Percentiles rank a stretch among this genome's conserved stretches.
phyloP scores from a whole-genome alignment of 2,329 filamentous ascomycete genomes.

The Xylariomycetidae sp. region DNA sequence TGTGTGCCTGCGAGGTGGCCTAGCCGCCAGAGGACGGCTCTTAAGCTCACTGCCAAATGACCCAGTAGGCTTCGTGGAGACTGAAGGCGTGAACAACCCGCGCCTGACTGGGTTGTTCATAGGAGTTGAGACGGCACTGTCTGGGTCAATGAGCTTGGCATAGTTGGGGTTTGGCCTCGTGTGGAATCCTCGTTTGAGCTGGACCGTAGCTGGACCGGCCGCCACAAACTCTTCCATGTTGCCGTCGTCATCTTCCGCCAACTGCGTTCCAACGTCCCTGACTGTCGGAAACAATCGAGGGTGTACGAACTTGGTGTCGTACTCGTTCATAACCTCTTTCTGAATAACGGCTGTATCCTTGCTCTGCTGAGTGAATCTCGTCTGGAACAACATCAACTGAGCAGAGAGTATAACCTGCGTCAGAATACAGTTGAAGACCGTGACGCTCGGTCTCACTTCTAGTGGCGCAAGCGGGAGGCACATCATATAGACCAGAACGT shows the following conservation, averaged over 20 bases:
- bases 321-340: conserved; percentile 89
- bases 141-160: conserved; percentile 63
- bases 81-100: conserved; percentile 37
- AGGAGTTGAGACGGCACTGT: conserved; percentile 34
- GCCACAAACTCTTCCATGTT: conserved; percentile 39
- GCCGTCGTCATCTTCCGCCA: conserved; percentile 43
- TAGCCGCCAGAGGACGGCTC: conserved; percentile 49
- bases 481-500: conserved; percentile 84
- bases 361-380: conserved; percentile 72
- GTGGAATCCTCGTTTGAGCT: conserved; percentile 69
- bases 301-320: conserved; percentile 92
- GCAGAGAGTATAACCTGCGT: conserved; percentile 68
- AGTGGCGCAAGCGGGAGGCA: conserved; percentile 72
- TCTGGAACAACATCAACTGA: conserved; percentile 69
- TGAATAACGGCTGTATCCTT: conserved; percentile 83
- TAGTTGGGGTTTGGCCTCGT: conserved; percentile 83
- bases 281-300: conserved; percentile 79
- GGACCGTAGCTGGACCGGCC: conserved; percentile 48
- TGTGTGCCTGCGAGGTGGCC: conserved; percentile 68
- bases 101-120: conserved; percentile 29
- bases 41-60: conserved; percentile 24
- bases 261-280: conserved; percentile 73
- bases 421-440: conserved; percentile 75
- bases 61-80: conserved; percentile 24
- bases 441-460: conserved; percentile 78